Percentiles rank a stretch among this genome's conserved stretches.
phyloP scores from a whole-genome alignment of 2,329 filamentous ascomycete genomes.

The Venturia effusa region DNA sequence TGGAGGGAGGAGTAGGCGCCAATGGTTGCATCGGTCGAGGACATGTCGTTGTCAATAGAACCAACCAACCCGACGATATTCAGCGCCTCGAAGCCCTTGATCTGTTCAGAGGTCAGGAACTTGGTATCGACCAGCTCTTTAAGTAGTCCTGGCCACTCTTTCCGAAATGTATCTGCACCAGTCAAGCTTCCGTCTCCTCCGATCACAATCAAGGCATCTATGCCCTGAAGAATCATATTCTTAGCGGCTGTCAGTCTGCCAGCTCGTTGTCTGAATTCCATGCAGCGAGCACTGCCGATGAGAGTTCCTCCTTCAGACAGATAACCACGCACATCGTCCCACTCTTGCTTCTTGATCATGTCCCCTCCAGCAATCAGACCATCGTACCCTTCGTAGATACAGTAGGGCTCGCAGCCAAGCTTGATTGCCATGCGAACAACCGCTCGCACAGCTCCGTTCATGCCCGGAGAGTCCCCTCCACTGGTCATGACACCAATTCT shows the following conservation, averaged over 20 bases:
- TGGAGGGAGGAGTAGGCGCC: slow-evolving; percentile 90
- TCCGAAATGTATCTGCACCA: slow-evolving; percentile 84
- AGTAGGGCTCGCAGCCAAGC: slow-evolving; percentile 43
- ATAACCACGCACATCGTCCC: slow-evolving; percentile 92
- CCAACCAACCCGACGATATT: slow-evolving; percentile 96
- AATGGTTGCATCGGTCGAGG: slow-evolving; percentile 93
- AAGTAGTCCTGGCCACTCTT: slow-evolving; percentile 82
- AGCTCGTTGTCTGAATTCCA: slow-evolving; percentile 78
- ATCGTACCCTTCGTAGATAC: slow-evolving; percentile 83
- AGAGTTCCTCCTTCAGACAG: slow-evolving; percentile 88
- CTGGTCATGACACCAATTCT: slow-evolving; percentile 87
- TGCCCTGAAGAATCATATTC: slow-evolving; percentile 78
- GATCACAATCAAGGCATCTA: slow-evolving; percentile 92
- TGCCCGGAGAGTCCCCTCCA: slow-evolving; percentile 86
- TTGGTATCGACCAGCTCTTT: slow-evolving; percentile 69
- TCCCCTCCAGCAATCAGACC: slow-evolving; percentile 82
- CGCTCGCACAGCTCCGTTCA: slow-evolving; percentile 84
- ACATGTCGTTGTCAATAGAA: slow-evolving; percentile 97
- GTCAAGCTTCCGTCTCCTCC: slow-evolving; percentile 95
- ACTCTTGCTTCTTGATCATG: slow-evolving; percentile 77
- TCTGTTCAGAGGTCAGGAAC: slow-evolving; percentile 59
- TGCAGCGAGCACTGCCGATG: slow-evolving; percentile 89
- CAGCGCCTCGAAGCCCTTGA: slow-evolving; percentile 68
- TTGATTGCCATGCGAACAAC: slow-evolving; percentile 88
- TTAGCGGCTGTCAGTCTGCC: slow-evolving; percentile 80